phyloP scores from a whole-genome alignment of 495 filamentous ascomycete species.

The Daldinia decipiens region DNA sequence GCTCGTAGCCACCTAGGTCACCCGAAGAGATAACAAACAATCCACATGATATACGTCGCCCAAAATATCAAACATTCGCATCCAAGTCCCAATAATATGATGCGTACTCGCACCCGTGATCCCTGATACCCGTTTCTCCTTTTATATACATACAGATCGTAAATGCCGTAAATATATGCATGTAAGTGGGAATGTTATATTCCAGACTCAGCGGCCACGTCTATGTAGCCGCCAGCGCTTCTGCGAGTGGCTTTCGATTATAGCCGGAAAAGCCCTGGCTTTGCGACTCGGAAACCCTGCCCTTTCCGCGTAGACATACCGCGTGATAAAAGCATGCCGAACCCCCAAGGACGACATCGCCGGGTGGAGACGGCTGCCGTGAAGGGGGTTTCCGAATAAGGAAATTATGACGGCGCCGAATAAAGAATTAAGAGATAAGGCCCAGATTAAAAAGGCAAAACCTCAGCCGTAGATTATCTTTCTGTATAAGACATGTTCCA shows the following conservation, averaged over 20 bases:
- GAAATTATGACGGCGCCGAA: not conserved
- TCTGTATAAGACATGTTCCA: slow-evolving; percentile 1
- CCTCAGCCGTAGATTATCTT: not conserved
- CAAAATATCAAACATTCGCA: slow-evolving; percentile 1
- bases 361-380: not conserved
- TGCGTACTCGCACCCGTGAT: not conserved
- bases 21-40: not conserved
- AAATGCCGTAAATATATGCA: slow-evolving; percentile 30
- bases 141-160: slow-evolving; percentile 32
- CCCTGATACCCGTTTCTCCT: slow-evolving; percentile 4
- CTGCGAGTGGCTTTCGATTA: not conserved
- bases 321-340: not conserved
- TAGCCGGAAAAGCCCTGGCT: not conserved
- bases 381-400: not conserved
- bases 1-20: slow-evolving; percentile 6
- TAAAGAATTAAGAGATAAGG: slow-evolving; percentile 1
- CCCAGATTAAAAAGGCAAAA: not conserved
- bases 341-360: not conserved
- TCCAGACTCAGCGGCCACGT: not conserved
- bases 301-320: not conserved
- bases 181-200: slow-evolving; percentile 1
- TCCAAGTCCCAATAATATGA: not conserved
- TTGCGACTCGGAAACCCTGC: not conserved
- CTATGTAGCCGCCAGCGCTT: not conserved
- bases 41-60: not conserved